A percentile compares a stretch with the other conserved stretches of the same genome.
Evolutionary conservation across 768 basidiomycete genomes (phyloP).

Genomic region (Hysterangium stoloniferum): DNA sequence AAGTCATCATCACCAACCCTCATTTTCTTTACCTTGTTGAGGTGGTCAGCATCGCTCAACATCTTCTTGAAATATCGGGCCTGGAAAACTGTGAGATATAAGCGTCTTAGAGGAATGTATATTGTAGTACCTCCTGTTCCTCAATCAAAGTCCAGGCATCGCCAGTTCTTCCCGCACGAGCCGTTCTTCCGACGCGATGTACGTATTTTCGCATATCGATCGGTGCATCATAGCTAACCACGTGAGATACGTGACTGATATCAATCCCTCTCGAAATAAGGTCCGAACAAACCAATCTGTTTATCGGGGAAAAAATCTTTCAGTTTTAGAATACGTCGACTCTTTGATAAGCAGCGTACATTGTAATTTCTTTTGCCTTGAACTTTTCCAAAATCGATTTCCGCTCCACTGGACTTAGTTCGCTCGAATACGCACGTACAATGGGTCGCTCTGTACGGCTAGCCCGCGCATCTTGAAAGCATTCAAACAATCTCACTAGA

Average conservation of each 20-base stretch:
- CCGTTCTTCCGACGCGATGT: constrained; percentile 93
- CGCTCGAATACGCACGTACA: constrained; percentile 79
- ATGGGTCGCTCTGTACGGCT: constrained; percentile 26
- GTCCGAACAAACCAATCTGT: constrained; percentile 91
- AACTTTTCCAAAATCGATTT: constrained; percentile 75
- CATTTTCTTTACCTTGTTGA: constrained; percentile 59
- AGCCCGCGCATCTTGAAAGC: constrained; percentile 53
- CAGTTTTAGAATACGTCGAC: background rate
- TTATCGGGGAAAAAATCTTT: too few relatives aligned
- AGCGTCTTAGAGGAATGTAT: background rate
- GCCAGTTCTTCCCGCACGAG: constrained; percentile 82
- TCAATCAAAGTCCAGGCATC: constrained; percentile 95
- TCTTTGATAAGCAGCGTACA: constrained; percentile 42
- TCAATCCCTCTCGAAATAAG: constrained; percentile 94
- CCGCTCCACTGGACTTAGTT: constrained; percentile 66
- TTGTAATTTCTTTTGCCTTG: constrained; percentile 68
- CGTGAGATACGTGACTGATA: constrained; percentile 85
- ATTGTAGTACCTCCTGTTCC: constrained; percentile 65
- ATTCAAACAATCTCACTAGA: constrained; percentile 72
- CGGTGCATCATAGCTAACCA: constrained; percentile 92
- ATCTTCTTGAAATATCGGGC: constrained; percentile 84
- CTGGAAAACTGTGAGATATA: constrained; percentile 29
- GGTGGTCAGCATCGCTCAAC: constrained; percentile 64
- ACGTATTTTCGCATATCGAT: constrained; percentile 99
- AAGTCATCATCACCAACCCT: constrained; percentile 57